Base-by-base conservation (phyloP, 2,329 filamentous ascomycete genomes). In the Tolypocladium pustulatum region DNA sequence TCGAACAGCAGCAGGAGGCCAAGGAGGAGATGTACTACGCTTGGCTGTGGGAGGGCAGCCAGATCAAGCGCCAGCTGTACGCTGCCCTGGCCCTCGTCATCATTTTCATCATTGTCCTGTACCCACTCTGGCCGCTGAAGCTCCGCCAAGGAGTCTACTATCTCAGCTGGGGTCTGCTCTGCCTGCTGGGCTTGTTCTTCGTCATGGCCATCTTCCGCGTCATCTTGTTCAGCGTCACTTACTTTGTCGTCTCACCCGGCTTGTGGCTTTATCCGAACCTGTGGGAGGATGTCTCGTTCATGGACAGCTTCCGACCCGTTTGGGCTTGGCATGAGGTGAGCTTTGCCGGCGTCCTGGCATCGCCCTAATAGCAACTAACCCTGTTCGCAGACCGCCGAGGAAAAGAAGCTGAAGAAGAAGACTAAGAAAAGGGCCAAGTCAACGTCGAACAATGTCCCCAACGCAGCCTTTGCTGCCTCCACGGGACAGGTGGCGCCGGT, bases 201-300 rank as follows among this genome's bases (percentile, higher is more conserved):
- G 84, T 86, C 69, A 97, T 99, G 94, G 89, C 93, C 7, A 96
- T 99, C 69, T 91, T 99, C 83, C 87, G 94, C 61, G 82, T 97
- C 59, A 96, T 99, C 61, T 80, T 99, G 34, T 99, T 99, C 78
- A 88, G 90, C 71, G 76, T 96, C 71, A 97, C 94, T 27, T 91
- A 96, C 75, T 96, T 97, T 69, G 80, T 82, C 20, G 80, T 85
- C 0, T 78, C 92, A 4, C 94, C 94, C 3, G 94, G 94, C 67
- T 80, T 99, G n/a, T 99, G 94, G 94, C 81, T 99, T 52, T 99
- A 93, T 76, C 94, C 94, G 55, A 99, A 99, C 71, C 78, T 99
- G 25, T 99, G 97, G 78, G 94, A 99, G 73, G 94, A 99, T 71
- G 94, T 99, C 34, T 96, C 93, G 9, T 97, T 99, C 77, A 88